Evolutionary conservation across 371 early-diverging fungal species (phyloP).

Genomic region (Blyttiomyces sp.): DNA sequence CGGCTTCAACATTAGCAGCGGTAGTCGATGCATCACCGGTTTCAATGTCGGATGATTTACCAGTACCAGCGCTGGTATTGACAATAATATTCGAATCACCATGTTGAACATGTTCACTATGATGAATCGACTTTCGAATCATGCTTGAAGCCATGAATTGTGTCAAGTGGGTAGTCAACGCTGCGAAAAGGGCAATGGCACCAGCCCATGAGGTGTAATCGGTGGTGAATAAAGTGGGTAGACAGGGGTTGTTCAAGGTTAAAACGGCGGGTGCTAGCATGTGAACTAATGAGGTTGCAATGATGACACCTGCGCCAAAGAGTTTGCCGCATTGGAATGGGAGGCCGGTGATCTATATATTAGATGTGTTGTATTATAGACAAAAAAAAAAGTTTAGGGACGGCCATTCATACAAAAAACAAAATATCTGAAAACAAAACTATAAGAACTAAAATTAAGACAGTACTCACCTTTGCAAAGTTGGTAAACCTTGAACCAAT

Average conservation of each 20-base stretch:
- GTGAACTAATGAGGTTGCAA: conserved; percentile 29
- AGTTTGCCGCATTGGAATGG: conserved; percentile 21
- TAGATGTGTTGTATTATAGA: not conserved
- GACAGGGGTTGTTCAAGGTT: conserved; percentile 24
- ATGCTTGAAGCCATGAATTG: conserved; percentile 12
- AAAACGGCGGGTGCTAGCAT: conserved; percentile 26
- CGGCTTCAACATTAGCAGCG: no score
- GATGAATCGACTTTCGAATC: not conserved
- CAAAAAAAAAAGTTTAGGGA: not conserved
- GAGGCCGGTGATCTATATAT: conserved; percentile 2
- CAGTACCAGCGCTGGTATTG: no score
- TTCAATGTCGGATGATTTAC: no score
- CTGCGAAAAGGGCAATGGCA: conserved; percentile 24
- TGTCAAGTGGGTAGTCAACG: conserved; percentile 25
- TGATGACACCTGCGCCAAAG: conserved; percentile 32
- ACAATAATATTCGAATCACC: no score
- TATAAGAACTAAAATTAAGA: no score
- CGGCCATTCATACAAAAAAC: no score
- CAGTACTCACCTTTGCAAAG: not conserved
- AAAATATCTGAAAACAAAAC: no score
- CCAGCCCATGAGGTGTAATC: conserved; percentile 18
- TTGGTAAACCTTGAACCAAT: conserved; percentile 4
- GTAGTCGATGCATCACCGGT: no score
- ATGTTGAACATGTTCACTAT: no score
- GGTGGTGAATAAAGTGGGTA: conserved; percentile 21